Conservation (phyloP, 1,139 yeast genomes). For the Nakaseomyces glabratus region DNA sequence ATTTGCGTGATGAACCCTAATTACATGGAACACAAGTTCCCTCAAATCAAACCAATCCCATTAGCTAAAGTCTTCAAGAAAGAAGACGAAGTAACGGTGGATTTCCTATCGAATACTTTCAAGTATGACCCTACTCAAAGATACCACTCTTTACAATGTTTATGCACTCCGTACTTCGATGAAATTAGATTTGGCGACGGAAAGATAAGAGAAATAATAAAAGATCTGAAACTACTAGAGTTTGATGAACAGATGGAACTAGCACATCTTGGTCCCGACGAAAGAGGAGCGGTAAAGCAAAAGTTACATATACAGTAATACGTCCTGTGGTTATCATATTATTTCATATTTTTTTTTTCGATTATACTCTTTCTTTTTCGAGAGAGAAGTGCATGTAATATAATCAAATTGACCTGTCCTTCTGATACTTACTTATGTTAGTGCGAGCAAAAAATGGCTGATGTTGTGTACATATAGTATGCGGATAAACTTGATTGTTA, state of each 20-base stretch:
- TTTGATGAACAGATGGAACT: slow-evolving; percentile 26
- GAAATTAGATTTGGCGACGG: slow-evolving; percentile 24
- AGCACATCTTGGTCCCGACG: slow-evolving; percentile 22
- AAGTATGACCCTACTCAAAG: slow-evolving; percentile 31
- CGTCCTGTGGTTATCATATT: no score
- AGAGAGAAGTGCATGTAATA: no score
- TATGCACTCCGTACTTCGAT: slow-evolving; percentile 29
- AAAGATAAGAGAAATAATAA: slow-evolving; percentile 17
- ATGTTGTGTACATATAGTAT: no score
- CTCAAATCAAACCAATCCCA: slow-evolving; percentile 92
- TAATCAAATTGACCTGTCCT: no score
- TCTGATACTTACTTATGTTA: no score
- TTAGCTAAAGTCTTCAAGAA: slow-evolving; percentile 70
- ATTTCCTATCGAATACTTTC: slow-evolving; percentile 25
- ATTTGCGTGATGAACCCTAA: slow-evolving; percentile 93
- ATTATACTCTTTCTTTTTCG: no score
- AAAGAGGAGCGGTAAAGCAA: slow-evolving; percentile 20
- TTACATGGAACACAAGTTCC: slow-evolving; percentile 95
- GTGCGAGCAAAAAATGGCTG: no score
- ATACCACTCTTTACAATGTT: slow-evolving; percentile 28
- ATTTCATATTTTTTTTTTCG: no score
- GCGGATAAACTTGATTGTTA: no score
- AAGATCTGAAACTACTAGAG: slow-evolving; percentile 4
- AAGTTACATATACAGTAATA: slow-evolving; percentile 12
- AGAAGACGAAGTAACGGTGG: slow-evolving; percentile 30